Evolutionary conservation across 257 asterid genomes (phyloP), one percentile per base, ranked within the genome.

Genomic region (Echium plantagineum): DNA sequence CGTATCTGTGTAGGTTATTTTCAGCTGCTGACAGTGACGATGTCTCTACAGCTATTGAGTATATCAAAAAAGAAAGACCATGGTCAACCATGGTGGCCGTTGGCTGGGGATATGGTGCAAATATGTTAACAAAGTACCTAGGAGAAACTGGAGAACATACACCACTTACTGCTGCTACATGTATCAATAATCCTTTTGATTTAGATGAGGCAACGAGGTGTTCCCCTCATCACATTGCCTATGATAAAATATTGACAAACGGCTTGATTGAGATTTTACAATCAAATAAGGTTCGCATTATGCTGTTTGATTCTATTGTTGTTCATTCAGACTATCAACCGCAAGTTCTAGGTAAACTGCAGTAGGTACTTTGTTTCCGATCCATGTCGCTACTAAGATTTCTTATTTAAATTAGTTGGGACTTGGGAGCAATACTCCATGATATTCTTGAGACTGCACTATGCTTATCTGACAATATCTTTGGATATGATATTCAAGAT

Each of bases 1-100:
- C 80, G 75, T 75, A 75, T 80, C 75, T 78, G 69, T 93, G 94
- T 83, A 93, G 98, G 97, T 82, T 93, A 73, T 93, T 93, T 86
- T 78, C 98, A 70, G 98, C 98, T 74, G 97, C 97, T 81, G 98
- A 93, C 68, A 93, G 98, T 65, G 97, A 89, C 80, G 98, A 93
- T 84, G 66, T 88, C 76, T 86, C 84, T 80, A 81, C 88, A 69
- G 91, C 84, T 72, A 74, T 89, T 62, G 85, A 83, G 60, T 84
- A 66, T 64, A 71, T 93, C 64, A 80, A 72, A 68, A 83, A 84
- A 80, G 85, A 80, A 75, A 89, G 98, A 74, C 87, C 98, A 57
- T 74, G 94, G 94, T 77, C 98, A 71, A 86, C 97, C 61, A 75
- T 93, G 67, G 75, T 88, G 98, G 84, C 83, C 20, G 77, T 89